phyloP scores from a whole-genome alignment of 257 asterid genomes.

The Solanum peruvianum region DNA sequence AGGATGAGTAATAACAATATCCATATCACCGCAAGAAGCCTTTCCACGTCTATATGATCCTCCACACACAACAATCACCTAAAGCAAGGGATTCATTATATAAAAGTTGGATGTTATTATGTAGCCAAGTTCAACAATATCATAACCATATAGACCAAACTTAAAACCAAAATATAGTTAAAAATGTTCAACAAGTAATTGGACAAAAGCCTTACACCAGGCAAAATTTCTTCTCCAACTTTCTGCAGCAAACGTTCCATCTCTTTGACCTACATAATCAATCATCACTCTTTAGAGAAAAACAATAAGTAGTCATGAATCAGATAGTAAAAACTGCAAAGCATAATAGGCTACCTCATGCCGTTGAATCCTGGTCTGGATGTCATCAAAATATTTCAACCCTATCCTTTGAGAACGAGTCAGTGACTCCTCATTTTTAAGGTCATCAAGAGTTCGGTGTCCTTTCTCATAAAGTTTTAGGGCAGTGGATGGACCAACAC shows the following conservation, averaged over 20 bases:
- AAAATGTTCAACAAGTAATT: neutral
- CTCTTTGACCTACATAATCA: conserved; percentile 56
- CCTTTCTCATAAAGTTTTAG: conserved; percentile 90
- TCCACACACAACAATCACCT: conserved; percentile 78
- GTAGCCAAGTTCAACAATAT: neutral
- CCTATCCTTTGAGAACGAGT: conserved; percentile 77
- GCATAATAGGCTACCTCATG: conserved; percentile 44
- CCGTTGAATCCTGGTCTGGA: conserved; percentile 81
- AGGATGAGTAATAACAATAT: conserved; percentile 75
- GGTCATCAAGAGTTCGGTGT: conserved; percentile 64
- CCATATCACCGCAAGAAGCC: conserved; percentile 93
- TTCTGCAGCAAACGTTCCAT: conserved; percentile 69
- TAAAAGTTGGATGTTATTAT: neutral
- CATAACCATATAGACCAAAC: neutral
- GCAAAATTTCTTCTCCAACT: conserved; percentile 69
- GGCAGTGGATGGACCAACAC: conserved; percentile 86
- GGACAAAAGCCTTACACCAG: conserved; percentile 49
- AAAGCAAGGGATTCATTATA: conserved; percentile 4
- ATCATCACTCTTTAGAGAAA: neutral
- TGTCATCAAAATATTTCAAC: conserved; percentile 72
- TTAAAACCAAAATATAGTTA: neutral
- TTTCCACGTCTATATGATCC: conserved; percentile 97
- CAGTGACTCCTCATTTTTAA: conserved; percentile 59
- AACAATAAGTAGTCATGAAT: neutral
- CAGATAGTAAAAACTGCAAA: neutral